A percentile compares a stretch with the other conserved stretches of the same genome.
These are phyloP conservation scores for Daldinia concentrica DNA, from an alignment of 495 filamentous ascomycete species.

Conservation along the genomic window DNA sequence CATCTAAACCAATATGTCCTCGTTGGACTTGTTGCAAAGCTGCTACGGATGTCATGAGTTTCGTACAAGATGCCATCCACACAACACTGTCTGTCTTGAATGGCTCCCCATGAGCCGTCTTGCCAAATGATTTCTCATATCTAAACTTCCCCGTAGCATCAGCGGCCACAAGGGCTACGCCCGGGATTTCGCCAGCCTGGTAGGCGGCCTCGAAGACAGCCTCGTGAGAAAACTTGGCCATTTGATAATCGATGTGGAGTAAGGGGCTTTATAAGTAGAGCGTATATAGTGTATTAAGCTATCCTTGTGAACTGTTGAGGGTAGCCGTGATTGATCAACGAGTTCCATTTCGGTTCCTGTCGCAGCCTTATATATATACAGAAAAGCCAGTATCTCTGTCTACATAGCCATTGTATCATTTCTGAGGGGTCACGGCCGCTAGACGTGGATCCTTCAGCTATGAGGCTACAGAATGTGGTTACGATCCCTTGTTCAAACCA, in stretches of 20 bases:
- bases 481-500: background rate
- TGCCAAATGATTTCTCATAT: constrained; percentile 40
- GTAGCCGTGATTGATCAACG: background rate
- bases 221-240: constrained; percentile 26
- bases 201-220: constrained; percentile 35
- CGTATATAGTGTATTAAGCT: background rate
- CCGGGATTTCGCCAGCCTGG: constrained; percentile 35
- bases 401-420: background rate
- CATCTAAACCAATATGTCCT: constrained; percentile 45
- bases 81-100: constrained; percentile 39
- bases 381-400: background rate
- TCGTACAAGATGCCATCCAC: constrained; percentile 48
- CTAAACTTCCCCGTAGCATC: constrained; percentile 42
- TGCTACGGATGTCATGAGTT: constrained; percentile 49
- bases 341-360: background rate
- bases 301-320: background rate
- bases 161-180: constrained; percentile 26
- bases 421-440: background rate
- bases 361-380: background rate
- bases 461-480: background rate
- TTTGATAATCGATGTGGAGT: background rate
- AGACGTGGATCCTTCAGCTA: background rate
- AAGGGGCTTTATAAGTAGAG: background rate
- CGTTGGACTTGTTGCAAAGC: constrained; percentile 49
- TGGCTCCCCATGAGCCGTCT: constrained; percentile 24